Evolutionary conservation across 805 yeast species (phyloP).

Genomic region (Cyberlindnera japonica): DNA sequence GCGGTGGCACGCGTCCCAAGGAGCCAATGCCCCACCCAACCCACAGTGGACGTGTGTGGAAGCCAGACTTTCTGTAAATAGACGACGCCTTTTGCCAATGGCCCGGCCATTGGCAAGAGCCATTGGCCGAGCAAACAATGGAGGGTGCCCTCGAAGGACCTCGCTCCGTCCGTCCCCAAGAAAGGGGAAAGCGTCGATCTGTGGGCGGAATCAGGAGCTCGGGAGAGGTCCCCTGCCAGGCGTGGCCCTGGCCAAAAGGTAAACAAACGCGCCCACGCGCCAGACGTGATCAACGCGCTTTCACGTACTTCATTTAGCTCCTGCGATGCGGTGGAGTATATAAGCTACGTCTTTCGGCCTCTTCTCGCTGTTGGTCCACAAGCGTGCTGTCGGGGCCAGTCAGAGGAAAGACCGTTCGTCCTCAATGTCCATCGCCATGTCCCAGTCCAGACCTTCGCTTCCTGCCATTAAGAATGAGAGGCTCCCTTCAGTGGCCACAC

Average conservation of each 20-base stretch:
- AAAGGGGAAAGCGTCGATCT: not conserved
- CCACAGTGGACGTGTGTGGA: too few species aligned
- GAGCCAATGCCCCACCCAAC: too few species aligned
- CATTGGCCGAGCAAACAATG: not conserved
- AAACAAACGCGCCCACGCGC: constrained; percentile 13
- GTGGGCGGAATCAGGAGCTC: too few species aligned
- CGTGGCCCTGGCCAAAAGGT: constrained; percentile 8
- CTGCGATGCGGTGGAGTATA: constrained; percentile 3
- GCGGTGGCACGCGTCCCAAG: too few species aligned
- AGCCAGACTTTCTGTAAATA: too few species aligned
- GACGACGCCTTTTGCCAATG: too few species aligned
- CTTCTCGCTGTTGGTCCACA: not conserved
- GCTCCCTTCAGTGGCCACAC: too few species aligned
- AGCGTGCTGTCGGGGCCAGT: not conserved
- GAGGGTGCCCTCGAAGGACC: too few species aligned
- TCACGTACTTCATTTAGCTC: constrained; percentile 12
- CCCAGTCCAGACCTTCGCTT: constrained; percentile 15
- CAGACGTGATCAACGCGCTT: constrained; percentile 1
- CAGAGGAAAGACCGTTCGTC: not conserved
- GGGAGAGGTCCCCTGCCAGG: constrained; percentile 1
- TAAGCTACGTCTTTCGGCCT: not conserved
- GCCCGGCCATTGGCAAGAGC: too few species aligned
- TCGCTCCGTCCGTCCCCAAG: too few species aligned
- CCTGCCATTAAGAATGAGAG: constrained; percentile 16
- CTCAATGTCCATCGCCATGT: constrained; percentile 20